A percentile compares a stretch with the other conserved stretches of the same genome.
These are phyloP conservation scores for Penicillium samsonianum DNA, from an alignment of 495 filamentous ascomycete genomes.

Conservation along the genomic window DNA sequence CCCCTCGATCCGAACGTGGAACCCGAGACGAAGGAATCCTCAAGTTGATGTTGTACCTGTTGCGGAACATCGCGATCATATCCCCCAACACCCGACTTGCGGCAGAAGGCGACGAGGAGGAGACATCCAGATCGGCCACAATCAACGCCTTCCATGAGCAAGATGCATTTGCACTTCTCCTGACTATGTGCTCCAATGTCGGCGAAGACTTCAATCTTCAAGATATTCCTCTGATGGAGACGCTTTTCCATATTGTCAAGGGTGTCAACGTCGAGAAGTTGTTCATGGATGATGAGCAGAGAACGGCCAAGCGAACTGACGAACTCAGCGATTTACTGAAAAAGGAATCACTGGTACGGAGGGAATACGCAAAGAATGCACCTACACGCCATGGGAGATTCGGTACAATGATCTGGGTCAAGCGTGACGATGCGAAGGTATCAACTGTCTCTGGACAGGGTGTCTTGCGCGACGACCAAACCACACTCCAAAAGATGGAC, in stretches of 20 bases:
- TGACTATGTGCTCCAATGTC: conserved; percentile 87
- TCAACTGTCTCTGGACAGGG: conserved; percentile 88
- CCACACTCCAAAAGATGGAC: conserved; percentile 84
- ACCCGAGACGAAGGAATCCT: conserved; percentile 89
- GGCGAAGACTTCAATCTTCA: conserved; percentile 88
- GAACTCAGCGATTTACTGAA: conserved; percentile 73
- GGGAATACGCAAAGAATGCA: conserved; percentile 73
- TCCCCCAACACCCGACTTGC: conserved; percentile 61
- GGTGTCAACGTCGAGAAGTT: conserved; percentile 82
- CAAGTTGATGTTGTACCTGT: conserved; percentile 82
- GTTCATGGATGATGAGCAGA: conserved; percentile 77
- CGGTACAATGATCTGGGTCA: conserved; percentile 96
- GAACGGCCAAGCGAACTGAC: conserved; percentile 63
- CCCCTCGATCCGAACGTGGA: conserved; percentile 72
- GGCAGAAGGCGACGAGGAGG: conserved; percentile 75
- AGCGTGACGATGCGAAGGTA: conserved; percentile 76
- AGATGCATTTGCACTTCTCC: conserved; percentile 80
- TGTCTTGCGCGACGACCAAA: conserved; percentile 70
- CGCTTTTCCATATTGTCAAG: conserved; percentile 88
- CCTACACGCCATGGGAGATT: conserved; percentile 92
- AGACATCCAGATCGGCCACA: conserved; percentile 82
- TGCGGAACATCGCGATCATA: conserved; percentile 87
- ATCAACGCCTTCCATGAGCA: conserved; percentile 88
- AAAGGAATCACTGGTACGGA: conserved; percentile 78
- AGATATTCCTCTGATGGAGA: conserved; percentile 83